Evolutionary conservation across 306 rosid species (phyloP), one percentile per base, ranked within the genome.

Genomic region (Dryas octopetala): DNA sequence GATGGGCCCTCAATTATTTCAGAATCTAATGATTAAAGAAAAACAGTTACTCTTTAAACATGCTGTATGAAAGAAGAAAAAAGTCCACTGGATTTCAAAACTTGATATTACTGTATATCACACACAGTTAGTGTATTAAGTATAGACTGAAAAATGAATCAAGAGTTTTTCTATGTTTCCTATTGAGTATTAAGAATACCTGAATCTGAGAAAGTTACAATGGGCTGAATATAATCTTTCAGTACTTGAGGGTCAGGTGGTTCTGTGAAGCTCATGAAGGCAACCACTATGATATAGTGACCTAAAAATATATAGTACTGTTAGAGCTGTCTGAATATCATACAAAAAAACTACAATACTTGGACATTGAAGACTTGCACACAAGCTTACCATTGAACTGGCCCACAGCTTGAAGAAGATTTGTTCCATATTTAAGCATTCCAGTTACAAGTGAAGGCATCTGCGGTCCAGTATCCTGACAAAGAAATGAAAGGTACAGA

Each of bases 1-100:
- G 99, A 96, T 66, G 93, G 85, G 53, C 98, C 99, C 85, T 92
- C 99, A 12, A 92, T 86, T 73, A 92, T 68, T 71, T 96, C 99
- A 46, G 90, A 68, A 92, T 96, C 93, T 89, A 73, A 59, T 50
- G 61, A 71, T 19, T 11, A 50, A 80, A 53, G 45, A 23, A 68
- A 54, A 15, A 10, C 4, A 74, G 40, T 62, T 14, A 70, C 3
- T 43, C 28, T 71, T 57, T 51, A 62, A 53, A 74, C 38, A 67
- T 52, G 70, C 73, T 75, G 51, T 6, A 53, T 38, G 28, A 26
- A 15, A 66, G 26, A 64, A 40, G 10, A 13, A 41, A 47, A 59
- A 47, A 12, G 46, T 3, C 32, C 2, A 49, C 16, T 17, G 32
- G 12, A 41, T 44, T 45, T 7, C n/a, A 62, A 19, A 63, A 73